These are phyloP conservation scores for Juglanconis oblonga DNA, from an alignment of 2,329 filamentous ascomycete genomes.

Conservation along the genomic window DNA sequence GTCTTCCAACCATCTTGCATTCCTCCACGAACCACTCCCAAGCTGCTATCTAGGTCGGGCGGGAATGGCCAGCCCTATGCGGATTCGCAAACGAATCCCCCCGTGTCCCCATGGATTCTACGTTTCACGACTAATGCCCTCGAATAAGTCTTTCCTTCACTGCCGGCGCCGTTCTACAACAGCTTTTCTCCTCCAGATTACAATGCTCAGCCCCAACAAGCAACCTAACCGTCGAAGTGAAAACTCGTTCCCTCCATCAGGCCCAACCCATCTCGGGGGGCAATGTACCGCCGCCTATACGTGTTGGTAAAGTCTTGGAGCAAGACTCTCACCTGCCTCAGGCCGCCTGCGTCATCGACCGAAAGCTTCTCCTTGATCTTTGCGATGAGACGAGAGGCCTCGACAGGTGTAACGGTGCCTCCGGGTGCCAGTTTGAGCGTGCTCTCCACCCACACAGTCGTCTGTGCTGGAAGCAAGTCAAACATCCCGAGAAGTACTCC, in stretches of 20 bases:
- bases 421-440: constrained; percentile 81
- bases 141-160: not conserved
- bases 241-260: constrained; percentile 84
- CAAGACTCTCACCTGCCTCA: constrained; percentile 77
- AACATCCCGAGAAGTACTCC: constrained; percentile 89
- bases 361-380: constrained; percentile 78
- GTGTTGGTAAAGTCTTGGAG: constrained; percentile 96
- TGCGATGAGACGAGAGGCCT: constrained; percentile 75
- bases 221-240: constrained; percentile 64
- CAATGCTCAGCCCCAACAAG: not conserved
- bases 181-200: not conserved
- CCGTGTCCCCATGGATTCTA: not conserved
- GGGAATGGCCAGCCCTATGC: not conserved
- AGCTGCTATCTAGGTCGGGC: not conserved
- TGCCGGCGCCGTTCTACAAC: not conserved
- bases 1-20: not conserved
- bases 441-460: constrained; percentile 75
- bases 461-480: constrained; percentile 77
- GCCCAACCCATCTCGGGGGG: constrained; percentile 88
- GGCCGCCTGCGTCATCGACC: constrained; percentile 55
- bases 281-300: constrained; percentile 89
- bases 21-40: not conserved
- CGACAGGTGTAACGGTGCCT: constrained; percentile 75
- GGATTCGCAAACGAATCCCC: not conserved
- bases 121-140: not conserved